phyloP scores from a whole-genome alignment of 1,284 basidiomycete genomes.

The Sanghuangporus baumii region DNA sequence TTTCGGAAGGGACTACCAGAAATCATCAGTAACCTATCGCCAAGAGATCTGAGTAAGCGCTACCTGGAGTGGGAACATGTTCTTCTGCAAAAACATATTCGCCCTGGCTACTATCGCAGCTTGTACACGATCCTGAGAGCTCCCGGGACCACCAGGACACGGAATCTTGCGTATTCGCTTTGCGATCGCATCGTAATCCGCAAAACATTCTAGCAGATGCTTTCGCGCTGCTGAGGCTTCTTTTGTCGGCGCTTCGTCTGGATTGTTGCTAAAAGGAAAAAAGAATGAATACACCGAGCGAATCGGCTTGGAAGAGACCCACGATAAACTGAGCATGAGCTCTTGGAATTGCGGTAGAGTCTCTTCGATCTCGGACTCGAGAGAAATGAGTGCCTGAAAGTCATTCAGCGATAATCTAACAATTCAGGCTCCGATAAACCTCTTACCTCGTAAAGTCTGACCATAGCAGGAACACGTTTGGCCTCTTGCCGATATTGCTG shows the following conservation, averaged over 20 bases:
- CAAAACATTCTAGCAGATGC: constrained; percentile 76
- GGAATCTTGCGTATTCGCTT: constrained; percentile 79
- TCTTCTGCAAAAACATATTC: constrained; percentile 79
- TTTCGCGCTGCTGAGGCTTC: constrained; percentile 73
- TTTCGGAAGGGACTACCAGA: constrained; percentile 54
- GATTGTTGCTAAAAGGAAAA: constrained; percentile 30
- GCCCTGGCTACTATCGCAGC: constrained; percentile 75
- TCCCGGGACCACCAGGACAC: constrained; percentile 48
- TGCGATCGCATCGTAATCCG: constrained; percentile 83
- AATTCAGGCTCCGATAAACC: background rate
- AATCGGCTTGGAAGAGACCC: constrained; percentile 19
- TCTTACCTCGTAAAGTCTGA: constrained; percentile 64
- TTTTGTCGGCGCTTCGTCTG: constrained; percentile 55
- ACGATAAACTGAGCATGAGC: constrained; percentile 51
- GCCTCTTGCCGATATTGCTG: constrained; percentile 76
- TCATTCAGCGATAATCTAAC: background rate
- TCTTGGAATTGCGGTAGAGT: constrained; percentile 70
- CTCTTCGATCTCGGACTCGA: constrained; percentile 77
- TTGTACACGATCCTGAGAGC: constrained; percentile 82
- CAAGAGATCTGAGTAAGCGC: constrained; percentile 19
- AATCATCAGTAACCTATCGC: background rate
- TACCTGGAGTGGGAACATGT: constrained; percentile 82
- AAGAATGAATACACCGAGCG: background rate
- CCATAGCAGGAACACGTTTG: constrained; percentile 56
- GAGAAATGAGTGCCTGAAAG: constrained; percentile 55